phyloP scores from a whole-genome alignment of 345 rosid genomes.

The Euphorbia pulcherrima region DNA sequence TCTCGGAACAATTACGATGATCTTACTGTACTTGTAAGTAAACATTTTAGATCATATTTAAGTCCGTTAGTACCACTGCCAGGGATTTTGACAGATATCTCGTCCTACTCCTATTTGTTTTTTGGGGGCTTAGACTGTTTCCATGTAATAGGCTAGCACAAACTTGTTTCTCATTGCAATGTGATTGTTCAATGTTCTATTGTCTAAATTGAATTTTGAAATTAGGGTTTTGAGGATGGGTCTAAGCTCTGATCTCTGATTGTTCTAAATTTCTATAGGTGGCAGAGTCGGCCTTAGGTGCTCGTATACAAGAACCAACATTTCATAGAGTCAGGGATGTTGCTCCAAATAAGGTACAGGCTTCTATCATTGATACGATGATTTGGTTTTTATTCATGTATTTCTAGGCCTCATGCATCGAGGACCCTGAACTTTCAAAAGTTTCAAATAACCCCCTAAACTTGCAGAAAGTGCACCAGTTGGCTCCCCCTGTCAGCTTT shows the following conservation, averaged over 20 bases:
- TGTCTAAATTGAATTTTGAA: background rate
- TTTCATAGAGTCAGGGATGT: slow-evolving; percentile 94
- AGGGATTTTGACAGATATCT: background rate
- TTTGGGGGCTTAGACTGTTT: background rate
- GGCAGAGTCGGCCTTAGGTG: slow-evolving; percentile 66
- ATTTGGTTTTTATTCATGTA: too few species aligned
- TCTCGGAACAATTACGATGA: background rate
- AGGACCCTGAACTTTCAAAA: too few species aligned
- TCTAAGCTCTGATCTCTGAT: background rate
- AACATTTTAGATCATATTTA: background rate
- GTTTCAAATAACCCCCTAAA: too few species aligned
- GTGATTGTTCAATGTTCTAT: background rate
- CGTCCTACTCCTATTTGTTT: background rate
- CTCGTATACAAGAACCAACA: slow-evolving; percentile 46
- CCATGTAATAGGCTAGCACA: background rate
- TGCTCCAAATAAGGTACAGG: slow-evolving; percentile 88
- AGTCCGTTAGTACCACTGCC: background rate
- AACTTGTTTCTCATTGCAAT: background rate
- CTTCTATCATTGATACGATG: background rate
- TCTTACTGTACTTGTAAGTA: background rate
- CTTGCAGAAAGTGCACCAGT: too few species aligned
- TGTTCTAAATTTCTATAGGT: slow-evolving; percentile 38
- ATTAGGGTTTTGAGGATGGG: background rate
- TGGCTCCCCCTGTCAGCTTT: too few species aligned
- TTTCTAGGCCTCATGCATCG: too few species aligned